Conservation (phyloP, 106 monocot species). For the Dendrobium chrysotoxum region DNA sequence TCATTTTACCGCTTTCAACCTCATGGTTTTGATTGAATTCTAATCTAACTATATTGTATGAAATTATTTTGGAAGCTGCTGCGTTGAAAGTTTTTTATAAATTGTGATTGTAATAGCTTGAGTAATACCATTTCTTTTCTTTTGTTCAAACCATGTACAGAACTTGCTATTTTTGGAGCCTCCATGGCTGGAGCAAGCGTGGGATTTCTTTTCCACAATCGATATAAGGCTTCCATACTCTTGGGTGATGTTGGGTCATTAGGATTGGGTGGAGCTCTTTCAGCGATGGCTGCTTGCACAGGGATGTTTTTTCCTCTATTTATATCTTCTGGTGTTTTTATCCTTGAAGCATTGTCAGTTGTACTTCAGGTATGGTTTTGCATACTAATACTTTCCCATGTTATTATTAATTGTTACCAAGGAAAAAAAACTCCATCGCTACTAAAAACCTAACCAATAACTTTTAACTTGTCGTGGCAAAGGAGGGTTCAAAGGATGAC, state of each 20-base stretch:
- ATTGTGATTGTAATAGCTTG: background rate
- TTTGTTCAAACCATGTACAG: conserved; percentile 21
- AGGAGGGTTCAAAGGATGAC: background rate
- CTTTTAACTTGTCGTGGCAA: background rate
- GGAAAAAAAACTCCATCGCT: background rate
- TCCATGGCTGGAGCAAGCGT: conserved; percentile 87
- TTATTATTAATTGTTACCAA: background rate
- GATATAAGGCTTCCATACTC: conserved; percentile 67
- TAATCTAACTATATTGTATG: background rate
- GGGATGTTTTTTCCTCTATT: conserved; percentile 93
- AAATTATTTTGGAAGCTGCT: background rate
- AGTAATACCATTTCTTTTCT: background rate
- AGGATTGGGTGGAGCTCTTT: conserved; percentile 87
- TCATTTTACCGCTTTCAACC: background rate
- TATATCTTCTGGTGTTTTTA: conserved; percentile 54
- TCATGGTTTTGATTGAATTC: background rate
- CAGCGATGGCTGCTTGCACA: conserved; percentile 77
- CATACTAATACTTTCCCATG: background rate
- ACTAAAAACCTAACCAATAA: background rate
- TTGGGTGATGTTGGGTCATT: conserved; percentile 78
- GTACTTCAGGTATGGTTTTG: conserved; percentile 56
- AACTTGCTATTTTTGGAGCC: conserved; percentile 81
- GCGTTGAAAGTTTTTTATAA: background rate
- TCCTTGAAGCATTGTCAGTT: conserved; percentile 43
- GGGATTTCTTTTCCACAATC: conserved; percentile 89